Conservation (phyloP, 176 grass and related monocot species). For the Bolboschoenus planiculmis region DNA sequence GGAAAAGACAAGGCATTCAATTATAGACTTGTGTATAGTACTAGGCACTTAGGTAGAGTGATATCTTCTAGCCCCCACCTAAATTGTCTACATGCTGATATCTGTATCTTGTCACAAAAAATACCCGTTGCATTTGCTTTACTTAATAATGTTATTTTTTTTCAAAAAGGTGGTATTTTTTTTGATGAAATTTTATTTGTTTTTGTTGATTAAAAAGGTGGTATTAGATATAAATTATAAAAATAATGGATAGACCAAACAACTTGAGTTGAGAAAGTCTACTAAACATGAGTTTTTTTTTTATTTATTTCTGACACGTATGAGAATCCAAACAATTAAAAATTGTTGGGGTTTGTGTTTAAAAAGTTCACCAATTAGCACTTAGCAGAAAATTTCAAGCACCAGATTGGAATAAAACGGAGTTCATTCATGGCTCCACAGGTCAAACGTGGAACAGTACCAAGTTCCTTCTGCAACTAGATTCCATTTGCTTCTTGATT, state of each 20-base stretch:
- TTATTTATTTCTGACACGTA: background rate
- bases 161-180: background rate
- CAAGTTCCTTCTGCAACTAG: background rate
- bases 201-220: no score
- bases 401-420: background rate
- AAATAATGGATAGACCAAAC: background rate
- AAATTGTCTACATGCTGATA: background rate
- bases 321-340: background rate
- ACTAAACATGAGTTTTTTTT: background rate
- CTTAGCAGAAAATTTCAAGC: conserved; percentile 1
- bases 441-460: conserved; percentile 5
- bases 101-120: background rate
- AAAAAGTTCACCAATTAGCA: background rate
- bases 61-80: conserved; percentile 10
- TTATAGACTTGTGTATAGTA: background rate
- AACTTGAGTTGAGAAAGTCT: background rate
- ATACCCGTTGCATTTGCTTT: background rate
- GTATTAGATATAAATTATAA: background rate
- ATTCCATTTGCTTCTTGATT: background rate
- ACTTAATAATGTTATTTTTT: background rate
- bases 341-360: background rate
- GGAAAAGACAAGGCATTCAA: conserved; percentile 18
- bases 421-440: background rate
- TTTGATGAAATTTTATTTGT: no score
- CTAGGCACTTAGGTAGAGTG: background rate